Conservation (phyloP, 176 grass and related monocot species). For the Juncus effusus region DNA sequence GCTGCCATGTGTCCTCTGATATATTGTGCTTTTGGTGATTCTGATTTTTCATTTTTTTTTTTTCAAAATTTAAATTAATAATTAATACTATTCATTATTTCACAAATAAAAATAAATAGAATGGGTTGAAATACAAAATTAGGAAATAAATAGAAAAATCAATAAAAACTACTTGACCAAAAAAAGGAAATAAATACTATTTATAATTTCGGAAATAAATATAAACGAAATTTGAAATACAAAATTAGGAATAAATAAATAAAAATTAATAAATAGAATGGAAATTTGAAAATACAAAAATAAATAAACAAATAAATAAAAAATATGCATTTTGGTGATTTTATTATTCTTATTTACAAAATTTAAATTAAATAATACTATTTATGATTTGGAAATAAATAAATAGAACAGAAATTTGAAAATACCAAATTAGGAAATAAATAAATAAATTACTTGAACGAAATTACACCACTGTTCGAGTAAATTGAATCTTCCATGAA, state of each 20-base stretch:
- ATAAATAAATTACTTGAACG: slow-evolving; percentile 54
- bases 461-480: slow-evolving; percentile 86
- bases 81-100: neutral
- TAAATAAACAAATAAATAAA: no score
- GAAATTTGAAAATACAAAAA: no score
- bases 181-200: slow-evolving; percentile 20
- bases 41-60: slow-evolving; percentile 34
- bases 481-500: slow-evolving; percentile 80
- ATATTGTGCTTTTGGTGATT: slow-evolving; percentile 81
- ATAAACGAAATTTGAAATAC: no score
- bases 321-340: slow-evolving; percentile 1
- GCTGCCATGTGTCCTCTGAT: slow-evolving; percentile 92
- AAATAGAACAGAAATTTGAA: slow-evolving; percentile 3
- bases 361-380: slow-evolving; percentile 16
- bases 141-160: slow-evolving; percentile 2
- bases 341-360: neutral
- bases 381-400: neutral
- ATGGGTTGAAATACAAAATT: neutral
- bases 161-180: slow-evolving; percentile 15
- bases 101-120: neutral
- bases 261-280: no score
- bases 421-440: neutral
- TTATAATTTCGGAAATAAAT: slow-evolving; percentile 17
- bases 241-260: no score
- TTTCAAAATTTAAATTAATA: neutral